phyloP scores from a whole-genome alignment of 2,329 filamentous ascomycete genomes.

The Fusarium annulatum region DNA sequence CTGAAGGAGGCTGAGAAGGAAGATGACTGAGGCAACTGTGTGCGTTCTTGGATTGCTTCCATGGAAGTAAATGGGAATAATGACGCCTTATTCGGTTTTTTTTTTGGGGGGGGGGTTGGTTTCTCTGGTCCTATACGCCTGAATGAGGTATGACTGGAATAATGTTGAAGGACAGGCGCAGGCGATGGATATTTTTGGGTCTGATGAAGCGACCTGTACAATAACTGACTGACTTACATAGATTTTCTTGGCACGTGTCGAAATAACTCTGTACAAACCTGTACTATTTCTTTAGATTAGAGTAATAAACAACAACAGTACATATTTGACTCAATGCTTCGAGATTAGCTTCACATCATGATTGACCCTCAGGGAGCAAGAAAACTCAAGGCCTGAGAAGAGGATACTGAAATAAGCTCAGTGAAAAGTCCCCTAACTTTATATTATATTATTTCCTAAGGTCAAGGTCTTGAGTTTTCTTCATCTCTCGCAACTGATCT shows the following conservation, averaged over 20 bases:
- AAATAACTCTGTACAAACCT: conserved; percentile 20
- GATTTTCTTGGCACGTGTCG: conserved; percentile 40
- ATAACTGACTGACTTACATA: conserved; percentile 32
- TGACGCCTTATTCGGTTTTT: neutral
- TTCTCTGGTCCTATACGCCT: neutral
- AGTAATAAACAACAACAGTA: neutral
- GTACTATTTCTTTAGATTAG: conserved; percentile 27
- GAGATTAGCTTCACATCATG: neutral
- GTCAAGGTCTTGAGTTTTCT: neutral
- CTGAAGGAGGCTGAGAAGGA: conserved; percentile 57
- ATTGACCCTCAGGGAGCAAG: neutral
- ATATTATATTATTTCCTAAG: neutral
- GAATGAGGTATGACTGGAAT: conserved; percentile 1
- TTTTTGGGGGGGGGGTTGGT: neutral
- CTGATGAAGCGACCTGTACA: conserved; percentile 35
- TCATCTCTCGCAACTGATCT: neutral
- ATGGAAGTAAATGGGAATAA: neutral
- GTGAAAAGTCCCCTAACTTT: neutral
- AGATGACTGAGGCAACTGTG: conserved; percentile 29
- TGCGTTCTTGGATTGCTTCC: neutral
- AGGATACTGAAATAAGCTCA: neutral
- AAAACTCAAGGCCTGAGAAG: neutral
- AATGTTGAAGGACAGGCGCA: conserved; percentile 15
- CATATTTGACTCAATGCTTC: neutral
- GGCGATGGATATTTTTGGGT: conserved; percentile 15